A percentile compares a stretch with the other conserved stretches of the same genome.
phyloP scores from a whole-genome alignment of 78 protist species.

The Dictyostelium brefeldianum region DNA sequence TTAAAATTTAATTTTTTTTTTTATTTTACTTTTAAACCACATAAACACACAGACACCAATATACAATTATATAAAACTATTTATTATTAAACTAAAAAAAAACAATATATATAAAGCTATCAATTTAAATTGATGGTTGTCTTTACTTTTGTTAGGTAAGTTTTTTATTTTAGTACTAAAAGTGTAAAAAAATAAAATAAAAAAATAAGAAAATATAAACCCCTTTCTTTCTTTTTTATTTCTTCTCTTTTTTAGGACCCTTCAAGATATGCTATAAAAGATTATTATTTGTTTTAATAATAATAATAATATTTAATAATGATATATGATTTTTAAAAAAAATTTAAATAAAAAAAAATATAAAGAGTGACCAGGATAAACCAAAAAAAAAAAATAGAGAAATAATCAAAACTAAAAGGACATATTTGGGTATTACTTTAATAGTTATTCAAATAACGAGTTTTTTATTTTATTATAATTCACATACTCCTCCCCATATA shows the following conservation, averaged over 20 bases:
- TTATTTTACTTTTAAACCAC: background rate
- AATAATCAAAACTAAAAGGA: background rate
- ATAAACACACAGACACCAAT: background rate
- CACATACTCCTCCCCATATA: too few species aligned
- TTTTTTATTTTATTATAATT: too few species aligned
- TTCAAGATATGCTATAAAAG: background rate
- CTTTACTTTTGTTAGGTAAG: background rate
- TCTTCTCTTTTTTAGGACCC: background rate
- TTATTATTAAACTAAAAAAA: background rate
- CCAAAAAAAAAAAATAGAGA: background rate
- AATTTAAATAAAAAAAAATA: background rate
- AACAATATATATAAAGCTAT: background rate
- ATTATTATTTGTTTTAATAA: background rate
- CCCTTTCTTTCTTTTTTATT: background rate
- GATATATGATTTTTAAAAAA: background rate
- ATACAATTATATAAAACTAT: background rate
- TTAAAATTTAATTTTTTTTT: background rate
- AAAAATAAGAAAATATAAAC: background rate
- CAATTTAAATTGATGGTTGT: background rate
- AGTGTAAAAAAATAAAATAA: background rate
- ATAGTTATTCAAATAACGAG: too few species aligned
- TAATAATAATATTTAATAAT: background rate
- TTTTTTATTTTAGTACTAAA: background rate
- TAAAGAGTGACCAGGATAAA: background rate
- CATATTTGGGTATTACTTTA: background rate